Evolutionary conservation across 2,329 filamentous ascomycete species (phyloP).

Genomic region (Pseudonectria buxi): DNA sequence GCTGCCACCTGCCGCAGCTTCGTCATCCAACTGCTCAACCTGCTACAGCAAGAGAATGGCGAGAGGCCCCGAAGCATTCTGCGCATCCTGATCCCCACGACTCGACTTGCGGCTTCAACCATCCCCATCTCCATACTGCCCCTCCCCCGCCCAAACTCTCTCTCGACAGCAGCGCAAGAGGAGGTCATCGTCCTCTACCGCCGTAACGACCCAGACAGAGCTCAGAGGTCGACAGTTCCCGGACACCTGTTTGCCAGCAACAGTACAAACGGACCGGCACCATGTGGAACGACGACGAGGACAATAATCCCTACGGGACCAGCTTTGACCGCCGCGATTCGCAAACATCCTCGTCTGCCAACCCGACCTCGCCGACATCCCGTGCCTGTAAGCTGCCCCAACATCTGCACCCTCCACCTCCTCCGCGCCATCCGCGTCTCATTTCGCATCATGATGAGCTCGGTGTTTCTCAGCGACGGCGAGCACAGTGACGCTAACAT

Average conservation of each 20-base stretch:
- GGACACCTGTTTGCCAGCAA: conserved; percentile 1
- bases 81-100: conserved; percentile 7
- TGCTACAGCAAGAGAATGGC: conserved; percentile 12
- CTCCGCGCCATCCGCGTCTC: conserved; percentile 1
- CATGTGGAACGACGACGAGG: conserved; percentile 97
- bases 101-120: conserved; percentile 4
- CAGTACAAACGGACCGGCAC: conserved; percentile 13
- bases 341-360: conserved; percentile 59
- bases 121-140: conserved; percentile 10
- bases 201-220: conserved; percentile 11
- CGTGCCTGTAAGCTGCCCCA: conserved; percentile 47
- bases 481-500: conserved; percentile 6
- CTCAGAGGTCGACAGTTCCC: conserved; percentile 8
- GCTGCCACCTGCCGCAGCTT: conserved; percentile 9
- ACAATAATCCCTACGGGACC: conserved; percentile 92
- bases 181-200: conserved; percentile 13
- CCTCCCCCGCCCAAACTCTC: conserved; percentile 10
- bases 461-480: background rate
- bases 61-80: conserved; percentile 10
- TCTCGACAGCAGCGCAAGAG: conserved; percentile 10
- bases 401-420: background rate
- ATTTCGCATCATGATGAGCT: conserved; percentile 2
- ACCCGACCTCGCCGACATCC: conserved; percentile 55
- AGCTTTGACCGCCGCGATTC: conserved; percentile 87
- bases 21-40: conserved; percentile 1